phyloP scores from a whole-genome alignment of 352 stramenopile species.

The Globisporangium megalacanthum region DNA sequence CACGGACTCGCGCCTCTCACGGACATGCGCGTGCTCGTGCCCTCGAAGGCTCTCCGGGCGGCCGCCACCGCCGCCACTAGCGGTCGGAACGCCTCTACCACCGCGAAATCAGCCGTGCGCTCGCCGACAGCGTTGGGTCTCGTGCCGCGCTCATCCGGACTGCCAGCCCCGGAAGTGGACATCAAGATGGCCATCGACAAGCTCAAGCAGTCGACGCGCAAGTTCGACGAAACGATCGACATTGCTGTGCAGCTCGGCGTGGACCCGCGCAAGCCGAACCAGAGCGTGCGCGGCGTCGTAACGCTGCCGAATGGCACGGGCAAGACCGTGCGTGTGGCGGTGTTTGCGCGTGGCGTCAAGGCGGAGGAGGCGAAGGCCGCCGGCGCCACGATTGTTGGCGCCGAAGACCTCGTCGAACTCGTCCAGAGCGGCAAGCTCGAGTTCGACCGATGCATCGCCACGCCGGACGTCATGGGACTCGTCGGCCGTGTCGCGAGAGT shows the following conservation, averaged over 20 bases:
- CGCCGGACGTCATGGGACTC: conserved; percentile 90
- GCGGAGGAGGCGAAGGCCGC: conserved; percentile 87
- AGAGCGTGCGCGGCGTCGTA: conserved; percentile 83
- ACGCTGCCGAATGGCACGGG: conserved; percentile 84
- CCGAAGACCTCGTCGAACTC: conserved; percentile 86
- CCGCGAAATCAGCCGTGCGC: conserved; percentile 16
- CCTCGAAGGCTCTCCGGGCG: conserved; percentile 20
- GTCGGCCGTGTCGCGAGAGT: conserved; percentile 90
- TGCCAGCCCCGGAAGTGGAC: conserved; percentile 46
- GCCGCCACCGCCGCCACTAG: conserved; percentile 33
- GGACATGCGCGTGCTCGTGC: conserved; percentile 40
- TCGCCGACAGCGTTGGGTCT: conserved; percentile 66
- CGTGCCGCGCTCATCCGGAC: conserved; percentile 45
- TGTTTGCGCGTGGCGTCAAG: conserved; percentile 88
- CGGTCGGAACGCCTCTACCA: conserved; percentile 32
- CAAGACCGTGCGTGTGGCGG: conserved; percentile 84
- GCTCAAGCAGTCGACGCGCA: conserved; percentile 63
- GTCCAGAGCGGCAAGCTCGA: conserved; percentile 88
- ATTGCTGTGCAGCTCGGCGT: conserved; percentile 81
- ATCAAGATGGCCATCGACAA: conserved; percentile 46
- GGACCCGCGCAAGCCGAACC: conserved; percentile 85
- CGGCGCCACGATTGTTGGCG: conserved; percentile 86
- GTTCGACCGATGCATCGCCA: conserved; percentile 91
- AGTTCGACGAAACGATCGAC: conserved; percentile 87
- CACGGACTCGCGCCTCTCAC: neutral